Conservation (phyloP, 441 rosid species). For the Cnidoscolus chayamansa region DNA sequence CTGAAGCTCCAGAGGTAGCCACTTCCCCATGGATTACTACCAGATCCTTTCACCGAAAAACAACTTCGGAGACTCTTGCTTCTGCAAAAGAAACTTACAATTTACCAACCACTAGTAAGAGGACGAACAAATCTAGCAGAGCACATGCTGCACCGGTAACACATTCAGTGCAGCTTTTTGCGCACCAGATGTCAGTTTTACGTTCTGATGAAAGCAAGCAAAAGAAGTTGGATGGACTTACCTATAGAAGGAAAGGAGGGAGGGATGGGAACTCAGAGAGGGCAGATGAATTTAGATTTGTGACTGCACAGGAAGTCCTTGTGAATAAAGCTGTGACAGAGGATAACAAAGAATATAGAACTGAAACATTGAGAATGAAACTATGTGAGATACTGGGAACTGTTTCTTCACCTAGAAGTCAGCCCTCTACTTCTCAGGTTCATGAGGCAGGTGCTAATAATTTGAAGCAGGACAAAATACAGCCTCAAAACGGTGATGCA, state of each 20-base stretch:
- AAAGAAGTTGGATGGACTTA: conserved; percentile 32
- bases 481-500: conserved; percentile 30
- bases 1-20: conserved; percentile 30
- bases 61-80: conserved; percentile 34
- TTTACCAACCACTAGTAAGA: conserved; percentile 33
- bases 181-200: conserved; percentile 36
- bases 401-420: conserved; percentile 59
- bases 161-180: conserved; percentile 33
- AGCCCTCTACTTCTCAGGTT: conserved; percentile 41
- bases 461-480: conserved; percentile 31
- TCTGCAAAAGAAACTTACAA: conserved; percentile 32
- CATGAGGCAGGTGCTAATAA: conserved; percentile 34
- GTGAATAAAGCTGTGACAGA: conserved; percentile 33
- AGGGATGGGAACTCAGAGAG: conserved; percentile 37
- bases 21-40: conserved; percentile 62
- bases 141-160: conserved; percentile 33
- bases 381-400: conserved; percentile 68
- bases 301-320: conserved; percentile 36
- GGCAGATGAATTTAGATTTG: conserved; percentile 43
- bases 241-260: conserved; percentile 39
- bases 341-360: conserved; percentile 39
- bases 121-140: conserved; percentile 35
- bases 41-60: conserved; percentile 35
- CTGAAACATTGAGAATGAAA: conserved; percentile 72
- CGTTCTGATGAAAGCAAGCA: conserved; percentile 33